Conservation (phyloP, 352 stramenopile genomes). For the Halophytophthora polymorphica region DNA sequence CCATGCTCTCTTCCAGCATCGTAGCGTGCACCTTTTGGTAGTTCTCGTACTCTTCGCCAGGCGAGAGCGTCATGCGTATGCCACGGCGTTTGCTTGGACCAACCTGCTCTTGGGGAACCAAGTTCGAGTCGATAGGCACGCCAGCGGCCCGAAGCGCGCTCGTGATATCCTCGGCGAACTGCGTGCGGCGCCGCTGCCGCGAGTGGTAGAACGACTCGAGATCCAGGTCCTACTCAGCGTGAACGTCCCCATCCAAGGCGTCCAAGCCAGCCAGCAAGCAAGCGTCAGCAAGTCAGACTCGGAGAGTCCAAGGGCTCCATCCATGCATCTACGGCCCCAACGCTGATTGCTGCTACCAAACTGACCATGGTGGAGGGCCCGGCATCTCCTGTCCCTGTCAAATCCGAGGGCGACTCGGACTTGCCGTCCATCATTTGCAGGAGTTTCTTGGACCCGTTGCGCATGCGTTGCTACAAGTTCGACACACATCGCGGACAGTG, state of each 20-base stretch:
- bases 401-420: slow-evolving; percentile 12
- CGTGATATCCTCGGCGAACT: slow-evolving; percentile 52
- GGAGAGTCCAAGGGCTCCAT: too few relatives aligned
- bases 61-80: slow-evolving; percentile 64
- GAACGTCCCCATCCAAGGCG: neutral
- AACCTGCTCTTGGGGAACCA: slow-evolving; percentile 16
- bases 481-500: too few relatives aligned
- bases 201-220: slow-evolving; percentile 57
- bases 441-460: too few relatives aligned
- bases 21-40: slow-evolving; percentile 56
- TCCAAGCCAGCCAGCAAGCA: neutral
- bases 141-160: slow-evolving; percentile 33
- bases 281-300: neutral
- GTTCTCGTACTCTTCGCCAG: slow-evolving; percentile 68
- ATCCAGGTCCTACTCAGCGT: slow-evolving; percentile 39
- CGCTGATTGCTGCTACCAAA: neutral
- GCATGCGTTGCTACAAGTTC: too few relatives aligned
- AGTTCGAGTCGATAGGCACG: slow-evolving; percentile 19
- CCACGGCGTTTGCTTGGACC: slow-evolving; percentile 37
- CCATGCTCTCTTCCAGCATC: slow-evolving; percentile 18
- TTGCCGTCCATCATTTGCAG: slow-evolving; percentile 20
- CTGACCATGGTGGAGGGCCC: neutral
- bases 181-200: slow-evolving; percentile 45
- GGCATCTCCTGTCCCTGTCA: slow-evolving; percentile 6
- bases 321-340: too few relatives aligned